A percentile compares a stretch with the other conserved stretches of the same genome.
These are phyloP conservation scores for Umbelopsis ramanniana DNA, from an alignment of 192 early-diverging fungal species.

Conservation along the genomic window DNA sequence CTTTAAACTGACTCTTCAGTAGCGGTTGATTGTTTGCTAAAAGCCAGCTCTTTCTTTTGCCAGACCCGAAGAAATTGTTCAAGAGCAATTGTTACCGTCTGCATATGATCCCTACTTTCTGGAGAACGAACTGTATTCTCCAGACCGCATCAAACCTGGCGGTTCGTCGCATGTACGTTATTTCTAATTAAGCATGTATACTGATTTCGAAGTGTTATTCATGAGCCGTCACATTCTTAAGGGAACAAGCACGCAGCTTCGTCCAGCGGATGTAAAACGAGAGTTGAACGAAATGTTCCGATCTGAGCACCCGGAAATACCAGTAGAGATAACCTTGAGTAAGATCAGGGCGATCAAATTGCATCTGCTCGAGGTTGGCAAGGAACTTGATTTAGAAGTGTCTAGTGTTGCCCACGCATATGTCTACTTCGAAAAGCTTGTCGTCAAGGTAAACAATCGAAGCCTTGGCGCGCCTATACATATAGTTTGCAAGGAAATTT, in stretches of 20 bases:
- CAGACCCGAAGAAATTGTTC: slow-evolving; percentile 33
- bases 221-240: neutral
- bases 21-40: neutral
- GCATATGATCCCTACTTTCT: slow-evolving; percentile 83
- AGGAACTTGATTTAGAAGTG: slow-evolving; percentile 81
- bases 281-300: slow-evolving; percentile 90
- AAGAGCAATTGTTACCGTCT: neutral
- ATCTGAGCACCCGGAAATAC: slow-evolving; percentile 79
- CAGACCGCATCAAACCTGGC: slow-evolving; percentile 4
- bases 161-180: slow-evolving; percentile 19
- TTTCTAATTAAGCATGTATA: too few relatives aligned
- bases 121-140: slow-evolving; percentile 49
- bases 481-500: neutral
- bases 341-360: slow-evolving; percentile 87
- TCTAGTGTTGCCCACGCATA: slow-evolving; percentile 87
- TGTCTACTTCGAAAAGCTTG: slow-evolving; percentile 96
- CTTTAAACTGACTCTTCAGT: neutral
- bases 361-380: slow-evolving; percentile 69
- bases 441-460: slow-evolving; percentile 63
- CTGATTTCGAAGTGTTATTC: neutral
- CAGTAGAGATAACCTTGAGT: slow-evolving; percentile 79
- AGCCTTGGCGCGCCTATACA: neutral
- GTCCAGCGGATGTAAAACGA: slow-evolving; percentile 81
- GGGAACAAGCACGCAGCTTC: slow-evolving; percentile 36
- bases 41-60: slow-evolving; percentile 14